Conservation (phyloP, 2,329 filamentous ascomycete genomes). For the Lecanicillium sp. region DNA sequence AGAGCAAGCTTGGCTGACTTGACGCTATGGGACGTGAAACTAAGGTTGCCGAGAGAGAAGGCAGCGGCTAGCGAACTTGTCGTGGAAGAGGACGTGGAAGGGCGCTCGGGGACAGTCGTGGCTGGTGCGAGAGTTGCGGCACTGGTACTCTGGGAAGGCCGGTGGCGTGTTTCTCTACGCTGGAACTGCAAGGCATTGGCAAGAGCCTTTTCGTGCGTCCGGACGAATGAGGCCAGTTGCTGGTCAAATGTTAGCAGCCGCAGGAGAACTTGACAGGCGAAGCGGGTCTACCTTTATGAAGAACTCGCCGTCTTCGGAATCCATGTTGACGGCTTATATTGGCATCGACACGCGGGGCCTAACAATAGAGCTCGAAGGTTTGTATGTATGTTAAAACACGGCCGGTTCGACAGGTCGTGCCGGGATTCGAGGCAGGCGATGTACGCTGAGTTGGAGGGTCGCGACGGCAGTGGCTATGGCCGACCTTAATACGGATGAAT, state of each 20-base stretch:
- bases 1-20: constrained; percentile 89
- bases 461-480: too few relatives aligned
- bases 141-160: constrained; percentile 57
- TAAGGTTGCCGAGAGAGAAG: constrained; percentile 77
- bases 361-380: too few relatives aligned
- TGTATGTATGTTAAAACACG: too few relatives aligned
- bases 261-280: constrained; percentile 5
- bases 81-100: constrained; percentile 60
- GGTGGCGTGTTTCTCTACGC: constrained; percentile 67
- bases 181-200: constrained; percentile 85
- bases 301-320: constrained; percentile 82
- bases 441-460: too few relatives aligned
- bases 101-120: constrained; percentile 52
- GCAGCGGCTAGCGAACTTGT: constrained; percentile 73
- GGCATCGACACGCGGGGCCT: constrained; percentile 21
- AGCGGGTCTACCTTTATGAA: constrained; percentile 67
- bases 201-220: constrained; percentile 92
- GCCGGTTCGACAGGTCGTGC: too few relatives aligned
- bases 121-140: constrained; percentile 47
- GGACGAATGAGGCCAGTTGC: constrained; percentile 94
- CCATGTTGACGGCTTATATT: constrained; percentile 51
- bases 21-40: constrained; percentile 73
- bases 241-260: constrained; percentile 35
- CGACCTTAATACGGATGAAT: too few relatives aligned
- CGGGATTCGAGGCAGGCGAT: too few relatives aligned